A percentile compares a stretch with the other conserved stretches of the same genome.
phyloP scores from a whole-genome alignment of 495 filamentous ascomycete species.

The Astrothelium subdiscretum region DNA sequence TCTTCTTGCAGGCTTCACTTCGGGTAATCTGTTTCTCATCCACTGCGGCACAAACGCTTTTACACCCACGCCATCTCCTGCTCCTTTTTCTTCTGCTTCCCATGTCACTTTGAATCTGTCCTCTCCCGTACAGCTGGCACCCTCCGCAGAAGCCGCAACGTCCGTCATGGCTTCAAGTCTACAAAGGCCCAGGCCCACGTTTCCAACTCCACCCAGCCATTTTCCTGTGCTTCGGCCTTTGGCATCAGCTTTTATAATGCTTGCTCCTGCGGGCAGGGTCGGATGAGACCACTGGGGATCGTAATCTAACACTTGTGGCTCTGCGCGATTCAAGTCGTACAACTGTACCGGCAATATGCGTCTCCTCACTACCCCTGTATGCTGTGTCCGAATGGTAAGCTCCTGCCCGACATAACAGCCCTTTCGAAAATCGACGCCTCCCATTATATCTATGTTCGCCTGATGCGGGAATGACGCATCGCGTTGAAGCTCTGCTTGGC shows the following conservation, averaged over 20 bases:
- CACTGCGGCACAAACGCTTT: conserved; percentile 85
- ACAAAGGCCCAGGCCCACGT: conserved; percentile 80
- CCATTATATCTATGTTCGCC: conserved; percentile 70
- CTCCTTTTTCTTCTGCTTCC: conserved; percentile 27
- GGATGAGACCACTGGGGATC: conserved; percentile 24
- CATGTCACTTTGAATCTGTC: conserved; percentile 46
- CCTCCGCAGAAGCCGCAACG: conserved; percentile 51
- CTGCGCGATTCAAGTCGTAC: conserved; percentile 35
- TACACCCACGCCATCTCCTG: conserved; percentile 42
- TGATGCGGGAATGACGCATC: conserved; percentile 68
- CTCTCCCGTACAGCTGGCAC: conserved; percentile 38
- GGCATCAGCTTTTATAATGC: conserved; percentile 7
- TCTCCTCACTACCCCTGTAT: conserved; percentile 87
- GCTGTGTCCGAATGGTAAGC: conserved; percentile 85
- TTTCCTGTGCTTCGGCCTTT: conserved; percentile 64
- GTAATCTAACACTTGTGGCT: conserved; percentile 37
- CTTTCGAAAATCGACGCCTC: conserved; percentile 81
- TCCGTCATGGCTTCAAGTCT: conserved; percentile 84
- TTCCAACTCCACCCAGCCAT: conserved; percentile 62
- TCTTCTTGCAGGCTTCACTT: conserved; percentile 12
- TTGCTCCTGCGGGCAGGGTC: not conserved
- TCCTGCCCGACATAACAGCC: conserved; percentile 97
- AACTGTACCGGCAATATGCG: conserved; percentile 73
- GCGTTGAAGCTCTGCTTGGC: conserved; percentile 59
- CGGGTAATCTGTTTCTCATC: conserved; percentile 27